Evolutionary conservation across 345 rosid genomes (phyloP).

Genomic region (Eucalyptus caleyi): DNA sequence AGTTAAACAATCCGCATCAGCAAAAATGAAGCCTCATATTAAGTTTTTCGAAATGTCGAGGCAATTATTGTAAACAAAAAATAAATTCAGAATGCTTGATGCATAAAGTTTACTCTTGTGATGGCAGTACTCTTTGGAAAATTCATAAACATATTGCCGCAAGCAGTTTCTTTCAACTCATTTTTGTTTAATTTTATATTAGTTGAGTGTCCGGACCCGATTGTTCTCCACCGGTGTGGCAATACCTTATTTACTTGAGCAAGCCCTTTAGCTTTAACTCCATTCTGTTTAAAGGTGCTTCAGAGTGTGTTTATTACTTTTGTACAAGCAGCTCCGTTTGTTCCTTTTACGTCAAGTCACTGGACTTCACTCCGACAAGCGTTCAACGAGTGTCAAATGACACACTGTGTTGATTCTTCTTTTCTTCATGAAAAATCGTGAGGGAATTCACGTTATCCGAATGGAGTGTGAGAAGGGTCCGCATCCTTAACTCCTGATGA

Average conservation of each 20-base stretch:
- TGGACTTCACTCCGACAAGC: not conserved
- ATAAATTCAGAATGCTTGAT: no score
- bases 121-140: not conserved
- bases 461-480: no score
- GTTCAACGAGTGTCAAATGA: no score
- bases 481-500: no score
- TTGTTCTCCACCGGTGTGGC: rapidly evolving
- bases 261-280: not conserved
- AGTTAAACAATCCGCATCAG: not conserved
- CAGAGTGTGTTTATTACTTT: not conserved
- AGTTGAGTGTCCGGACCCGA: no score
- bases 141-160: no score
- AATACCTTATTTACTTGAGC: not conserved
- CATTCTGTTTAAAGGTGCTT: not conserved
- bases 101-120: not conserved
- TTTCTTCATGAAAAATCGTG: no score
- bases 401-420: no score
- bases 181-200: no score
- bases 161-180: no score
- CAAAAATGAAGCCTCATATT: no score
- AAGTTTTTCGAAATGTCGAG: not conserved
- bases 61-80: not conserved
- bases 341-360: not conserved
- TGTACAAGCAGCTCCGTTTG: not conserved
- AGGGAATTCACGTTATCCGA: no score